Evolutionary conservation across 805 yeast genomes (phyloP).

Genomic region (Candida sphagnicola): DNA sequence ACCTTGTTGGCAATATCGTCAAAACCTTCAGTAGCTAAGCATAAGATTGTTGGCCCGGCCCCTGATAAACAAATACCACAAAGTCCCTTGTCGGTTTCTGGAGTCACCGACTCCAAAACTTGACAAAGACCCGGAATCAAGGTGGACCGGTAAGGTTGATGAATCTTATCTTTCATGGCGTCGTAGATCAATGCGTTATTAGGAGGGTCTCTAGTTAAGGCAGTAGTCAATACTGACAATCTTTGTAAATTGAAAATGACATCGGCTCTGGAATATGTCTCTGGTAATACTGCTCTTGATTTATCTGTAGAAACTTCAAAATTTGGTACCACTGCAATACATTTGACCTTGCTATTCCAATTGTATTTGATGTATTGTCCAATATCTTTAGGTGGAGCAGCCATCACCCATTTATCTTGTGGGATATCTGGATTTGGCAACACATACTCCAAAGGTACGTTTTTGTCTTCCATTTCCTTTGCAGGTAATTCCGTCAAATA

Average conservation of each 20-base stretch:
- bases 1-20: slow-evolving; percentile 80
- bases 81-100: slow-evolving; percentile 76
- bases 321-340: slow-evolving; percentile 88
- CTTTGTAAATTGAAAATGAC: slow-evolving; percentile 91
- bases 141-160: slow-evolving; percentile 93
- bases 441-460: slow-evolving; percentile 81
- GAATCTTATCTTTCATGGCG: slow-evolving; percentile 95
- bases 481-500: slow-evolving; percentile 77
- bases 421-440: slow-evolving; percentile 71
- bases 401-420: slow-evolving; percentile 38
- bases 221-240: slow-evolving; percentile 86
- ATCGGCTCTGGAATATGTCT: slow-evolving; percentile 71
- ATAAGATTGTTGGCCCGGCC: slow-evolving; percentile 96
- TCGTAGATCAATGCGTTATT: slow-evolving; percentile 80
- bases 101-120: slow-evolving; percentile 75
- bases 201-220: slow-evolving; percentile 82
- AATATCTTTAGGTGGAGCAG: slow-evolving; percentile 71
- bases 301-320: slow-evolving; percentile 93
- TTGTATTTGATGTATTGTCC: slow-evolving; percentile 86
- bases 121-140: slow-evolving; percentile 89
- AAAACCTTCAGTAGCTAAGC: slow-evolving; percentile 85
- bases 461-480: slow-evolving; percentile 68
- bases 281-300: slow-evolving; percentile 86
- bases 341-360: slow-evolving; percentile 79
- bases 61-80: slow-evolving; percentile 95